A percentile compares a stretch with the other conserved stretches of the same genome.
phyloP scores from a whole-genome alignment of 148 eudicot genomes.

The Pouteria glomerata region DNA sequence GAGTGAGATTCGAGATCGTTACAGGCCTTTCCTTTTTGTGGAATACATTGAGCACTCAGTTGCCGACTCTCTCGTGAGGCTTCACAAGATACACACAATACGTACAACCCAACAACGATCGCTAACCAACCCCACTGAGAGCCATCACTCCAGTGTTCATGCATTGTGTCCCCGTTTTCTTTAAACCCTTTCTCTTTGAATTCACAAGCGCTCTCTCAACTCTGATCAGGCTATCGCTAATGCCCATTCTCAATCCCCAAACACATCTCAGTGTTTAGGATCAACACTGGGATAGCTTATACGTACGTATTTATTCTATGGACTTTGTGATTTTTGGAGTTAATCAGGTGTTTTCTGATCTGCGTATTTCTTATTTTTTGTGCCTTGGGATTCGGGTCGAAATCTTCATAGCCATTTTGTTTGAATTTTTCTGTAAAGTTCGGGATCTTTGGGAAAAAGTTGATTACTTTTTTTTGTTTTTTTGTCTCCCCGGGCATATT shows the following conservation, averaged over 20 bases:
- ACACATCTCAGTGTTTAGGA: not conserved
- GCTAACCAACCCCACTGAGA: not conserved
- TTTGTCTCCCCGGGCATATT: too few species aligned
- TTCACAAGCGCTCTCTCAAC: not conserved
- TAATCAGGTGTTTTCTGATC: slow-evolving; percentile 8
- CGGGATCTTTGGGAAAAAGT: not conserved
- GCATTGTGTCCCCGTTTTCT: not conserved
- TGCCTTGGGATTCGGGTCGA: slow-evolving; percentile 2
- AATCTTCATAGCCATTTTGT: not conserved
- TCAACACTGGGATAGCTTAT: not conserved
- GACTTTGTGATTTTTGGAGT: too few species aligned
- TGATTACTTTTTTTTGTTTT: too few species aligned
- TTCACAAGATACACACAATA: not conserved
- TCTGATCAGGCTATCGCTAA: not conserved
- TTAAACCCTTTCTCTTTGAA: not conserved
- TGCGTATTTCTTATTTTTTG: slow-evolving; percentile 9
- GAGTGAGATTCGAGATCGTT: not conserved
- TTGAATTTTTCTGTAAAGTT: not conserved
- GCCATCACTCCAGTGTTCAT: not conserved
- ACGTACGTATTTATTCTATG: not conserved
- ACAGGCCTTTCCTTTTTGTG: not conserved
- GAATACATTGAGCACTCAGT: not conserved
- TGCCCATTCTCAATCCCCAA: not conserved
- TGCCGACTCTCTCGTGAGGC: slow-evolving; percentile 6
- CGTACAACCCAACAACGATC: not conserved